These are phyloP conservation scores for Colletotrichum euphorbiae DNA, from an alignment of 2,329 filamentous ascomycete species.

Conservation along the genomic window DNA sequence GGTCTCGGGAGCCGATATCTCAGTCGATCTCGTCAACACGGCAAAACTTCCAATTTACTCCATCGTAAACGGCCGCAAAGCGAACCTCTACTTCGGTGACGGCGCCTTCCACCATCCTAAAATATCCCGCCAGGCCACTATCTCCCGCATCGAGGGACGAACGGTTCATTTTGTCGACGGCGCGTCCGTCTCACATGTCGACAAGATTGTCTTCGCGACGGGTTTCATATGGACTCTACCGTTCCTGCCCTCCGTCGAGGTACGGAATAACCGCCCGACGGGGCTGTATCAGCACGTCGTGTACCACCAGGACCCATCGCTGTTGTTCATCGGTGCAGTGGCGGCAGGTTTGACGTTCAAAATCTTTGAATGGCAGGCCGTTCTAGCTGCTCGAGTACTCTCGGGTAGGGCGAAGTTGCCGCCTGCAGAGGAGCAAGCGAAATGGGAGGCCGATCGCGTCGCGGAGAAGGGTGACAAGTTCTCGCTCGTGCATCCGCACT, in stretches of 20 bases:
- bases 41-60: slow-evolving; percentile 62
- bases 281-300: slow-evolving; percentile 70
- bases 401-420: slow-evolving; percentile 66
- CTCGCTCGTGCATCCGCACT: slow-evolving; percentile 68
- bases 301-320: slow-evolving; percentile 63
- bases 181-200: slow-evolving; percentile 62
- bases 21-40: slow-evolving; percentile 61
- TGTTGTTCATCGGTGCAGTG: slow-evolving; percentile 70
- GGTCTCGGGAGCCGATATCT: slow-evolving; percentile 73
- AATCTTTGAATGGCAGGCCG: slow-evolving; percentile 76
- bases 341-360: slow-evolving; percentile 72
- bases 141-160: slow-evolving; percentile 57
- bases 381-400: slow-evolving; percentile 68
- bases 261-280: slow-evolving; percentile 66
- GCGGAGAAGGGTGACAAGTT: slow-evolving; percentile 68
- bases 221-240: slow-evolving; percentile 74
- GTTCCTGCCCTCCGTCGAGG: slow-evolving; percentile 64
- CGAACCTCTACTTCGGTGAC: slow-evolving; percentile 68
- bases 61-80: slow-evolving; percentile 60
- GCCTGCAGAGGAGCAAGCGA: slow-evolving; percentile 57
- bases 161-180: slow-evolving; percentile 70
- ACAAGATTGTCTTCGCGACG: slow-evolving; percentile 74
- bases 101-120: slow-evolving; percentile 69
- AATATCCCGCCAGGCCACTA: slow-evolving; percentile 61
- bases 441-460: slow-evolving; percentile 70